Percentiles rank a stretch among this genome's conserved stretches.
Evolutionary conservation across 139 green algal genomes (phyloP).

Genomic region (Diplosphaera chodatii): DNA sequence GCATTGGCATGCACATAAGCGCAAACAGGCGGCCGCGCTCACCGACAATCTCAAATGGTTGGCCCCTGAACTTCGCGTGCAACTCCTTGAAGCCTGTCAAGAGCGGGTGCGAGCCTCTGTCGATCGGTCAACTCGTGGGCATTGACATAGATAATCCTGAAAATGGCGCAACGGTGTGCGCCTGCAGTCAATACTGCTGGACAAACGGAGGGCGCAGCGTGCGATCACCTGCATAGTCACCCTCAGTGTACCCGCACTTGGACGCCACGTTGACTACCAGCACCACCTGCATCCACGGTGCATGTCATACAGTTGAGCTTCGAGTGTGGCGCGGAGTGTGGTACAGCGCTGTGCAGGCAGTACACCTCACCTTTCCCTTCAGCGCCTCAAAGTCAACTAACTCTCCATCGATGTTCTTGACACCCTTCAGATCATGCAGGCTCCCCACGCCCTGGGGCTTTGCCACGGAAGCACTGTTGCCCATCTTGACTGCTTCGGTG

Average conservation of each 20-base stretch:
- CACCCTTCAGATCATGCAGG: neutral
- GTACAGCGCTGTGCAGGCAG: neutral
- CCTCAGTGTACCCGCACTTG: conserved; percentile 40
- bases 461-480: neutral
- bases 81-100: conserved; percentile 18
- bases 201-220: no score
- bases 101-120: no score
- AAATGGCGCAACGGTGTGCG: neutral
- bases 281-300: conserved; percentile 8
- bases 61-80: conserved; percentile 27
- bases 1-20: no score
- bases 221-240: conserved; percentile 24
- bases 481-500: no score
- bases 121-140: neutral
- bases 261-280: conserved; percentile 38
- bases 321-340: no score
- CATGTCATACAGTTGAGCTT: no score
- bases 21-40: no score
- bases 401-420: neutral
- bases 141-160: neutral
- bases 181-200: neutral
- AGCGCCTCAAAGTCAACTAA: neutral
- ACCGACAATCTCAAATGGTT: conserved; percentile 34
- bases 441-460: neutral
- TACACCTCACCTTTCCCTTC: neutral